Base-by-base conservation (phyloP, 2,329 filamentous ascomycete species). In the Ceratocystiopsis minuta region DNA sequence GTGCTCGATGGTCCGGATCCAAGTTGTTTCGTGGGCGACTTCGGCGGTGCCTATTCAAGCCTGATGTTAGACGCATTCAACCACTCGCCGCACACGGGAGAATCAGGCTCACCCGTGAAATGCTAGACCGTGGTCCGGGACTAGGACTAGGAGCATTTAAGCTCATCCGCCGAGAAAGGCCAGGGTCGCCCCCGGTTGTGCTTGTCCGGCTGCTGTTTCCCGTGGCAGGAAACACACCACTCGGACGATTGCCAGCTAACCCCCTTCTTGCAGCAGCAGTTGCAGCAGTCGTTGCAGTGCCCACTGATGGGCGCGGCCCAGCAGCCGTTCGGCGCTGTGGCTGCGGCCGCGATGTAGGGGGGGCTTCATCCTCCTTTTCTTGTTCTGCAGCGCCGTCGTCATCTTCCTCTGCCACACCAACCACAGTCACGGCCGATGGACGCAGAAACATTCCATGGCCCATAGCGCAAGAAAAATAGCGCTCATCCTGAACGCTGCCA, bases 381-480 rank as follows among this genome's bases (percentile, higher is more conserved):
- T 73, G 38, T 34, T 39, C 38, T 11, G 42, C 36, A 62, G 34
- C 34, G 2, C 32, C 42, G 13, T 37, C 40, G 2, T 40, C 36
- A 2, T 39, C 34, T 2, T 40, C 41, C 4, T 42, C 38, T 2
- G n/a, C 41, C 32, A 42, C n/a, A 38, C 67, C 65, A 41, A 79
- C 59, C 48, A 77, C 64, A 13, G 68, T 70, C 39, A 90, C 66
- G 44, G 78, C 78, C 42, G 71, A 63, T 28, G 84, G 78, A 48
- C 83, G 74, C 43, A 95, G 72, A 54, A 98, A 96, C 75, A 98
- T 90, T 55, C 77, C 77, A 49, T 67, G 66, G 35, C 67, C 84
- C 74, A 71, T 78, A 60, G 56, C 70, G 61, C 88, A 96, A 39
- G 87, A 75, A 52, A 94, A 96, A 57, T 96, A 96, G 16, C 84